These are phyloP conservation scores for Heracleum sosnowskyi DNA, from an alignment of 129 eudicot genomes.

Conservation along the genomic window DNA sequence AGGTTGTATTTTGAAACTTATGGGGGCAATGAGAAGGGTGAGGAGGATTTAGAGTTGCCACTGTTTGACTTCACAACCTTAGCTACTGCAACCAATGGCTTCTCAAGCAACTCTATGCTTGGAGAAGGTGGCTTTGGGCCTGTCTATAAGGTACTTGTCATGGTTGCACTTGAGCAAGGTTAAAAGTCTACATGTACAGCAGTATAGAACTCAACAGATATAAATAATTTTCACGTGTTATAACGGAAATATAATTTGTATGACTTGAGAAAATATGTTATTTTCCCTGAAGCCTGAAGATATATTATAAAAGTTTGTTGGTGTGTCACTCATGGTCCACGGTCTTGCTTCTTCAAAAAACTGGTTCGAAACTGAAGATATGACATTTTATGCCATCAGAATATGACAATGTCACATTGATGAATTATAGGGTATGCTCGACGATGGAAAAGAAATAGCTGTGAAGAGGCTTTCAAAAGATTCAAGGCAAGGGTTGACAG, in stretches of 20 bases:
- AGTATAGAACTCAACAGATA: no score
- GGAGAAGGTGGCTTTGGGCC: conserved; percentile 65
- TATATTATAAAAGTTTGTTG: no score
- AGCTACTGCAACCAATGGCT: conserved; percentile 33
- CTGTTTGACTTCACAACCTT: conserved; percentile 27
- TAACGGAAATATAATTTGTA: background rate
- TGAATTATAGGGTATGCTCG: background rate
- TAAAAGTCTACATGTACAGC: background rate
- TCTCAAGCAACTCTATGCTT: conserved; percentile 29
- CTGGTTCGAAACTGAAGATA: no score
- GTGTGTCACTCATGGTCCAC: background rate
- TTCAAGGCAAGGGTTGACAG: conserved; percentile 21
- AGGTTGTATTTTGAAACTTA: background rate
- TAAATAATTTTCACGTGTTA: no score
- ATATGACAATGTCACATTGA: background rate
- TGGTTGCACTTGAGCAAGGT: no score
- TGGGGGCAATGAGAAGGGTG: background rate
- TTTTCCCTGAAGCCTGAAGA: no score
- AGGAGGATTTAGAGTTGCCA: conserved; percentile 40
- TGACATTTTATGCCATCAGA: background rate
- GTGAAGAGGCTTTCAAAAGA: conserved; percentile 23
- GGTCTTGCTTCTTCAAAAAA: background rate
- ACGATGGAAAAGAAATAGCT: conserved; percentile 18
- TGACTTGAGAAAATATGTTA: no score
- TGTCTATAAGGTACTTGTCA: conserved; percentile 34